phyloP scores from a whole-genome alignment of 345 rosid genomes.

The Microthlaspi erraticum region DNA sequence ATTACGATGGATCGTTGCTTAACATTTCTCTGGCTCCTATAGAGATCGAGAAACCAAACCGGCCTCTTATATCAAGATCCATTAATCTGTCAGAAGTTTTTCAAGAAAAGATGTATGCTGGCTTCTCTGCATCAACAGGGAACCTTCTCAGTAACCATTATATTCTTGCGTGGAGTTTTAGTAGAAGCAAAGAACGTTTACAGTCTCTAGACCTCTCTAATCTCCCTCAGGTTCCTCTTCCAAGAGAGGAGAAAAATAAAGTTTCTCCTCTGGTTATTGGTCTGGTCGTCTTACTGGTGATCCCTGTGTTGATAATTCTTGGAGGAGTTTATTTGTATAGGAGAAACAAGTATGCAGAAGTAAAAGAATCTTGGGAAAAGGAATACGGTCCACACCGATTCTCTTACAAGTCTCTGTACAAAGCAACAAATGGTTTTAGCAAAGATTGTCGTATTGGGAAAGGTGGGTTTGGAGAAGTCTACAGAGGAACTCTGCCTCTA shows the following conservation, averaged over 20 bases:
- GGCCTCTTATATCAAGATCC: slow-evolving; percentile 52
- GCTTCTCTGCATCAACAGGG: slow-evolving; percentile 66
- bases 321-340: slow-evolving; percentile 36
- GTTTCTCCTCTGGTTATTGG: slow-evolving; percentile 33
- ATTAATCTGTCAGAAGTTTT: slow-evolving; percentile 49
- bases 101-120: slow-evolving; percentile 50
- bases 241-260: slow-evolving; percentile 22
- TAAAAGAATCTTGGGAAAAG: slow-evolving; percentile 52
- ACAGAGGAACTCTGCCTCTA: slow-evolving; percentile 45
- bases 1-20: slow-evolving; percentile 49
- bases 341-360: slow-evolving; percentile 46
- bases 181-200: slow-evolving; percentile 36
- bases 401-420: slow-evolving; percentile 51
- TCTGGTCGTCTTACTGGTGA: slow-evolving; percentile 19
- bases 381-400: slow-evolving; percentile 48
- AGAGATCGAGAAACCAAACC: slow-evolving; percentile 38
- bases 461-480: slow-evolving; percentile 60
- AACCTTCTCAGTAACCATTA: slow-evolving; percentile 42
- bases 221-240: slow-evolving; percentile 58
- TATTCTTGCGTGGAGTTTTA: slow-evolving; percentile 72
- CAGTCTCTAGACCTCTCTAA: slow-evolving; percentile 46
- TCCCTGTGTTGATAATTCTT: slow-evolving; percentile 16
- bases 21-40: slow-evolving; percentile 50
- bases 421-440: slow-evolving; percentile 54
- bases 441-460: slow-evolving; percentile 41